phyloP scores from a whole-genome alignment of 352 stramenopile species.

The Peronospora tabacina region DNA sequence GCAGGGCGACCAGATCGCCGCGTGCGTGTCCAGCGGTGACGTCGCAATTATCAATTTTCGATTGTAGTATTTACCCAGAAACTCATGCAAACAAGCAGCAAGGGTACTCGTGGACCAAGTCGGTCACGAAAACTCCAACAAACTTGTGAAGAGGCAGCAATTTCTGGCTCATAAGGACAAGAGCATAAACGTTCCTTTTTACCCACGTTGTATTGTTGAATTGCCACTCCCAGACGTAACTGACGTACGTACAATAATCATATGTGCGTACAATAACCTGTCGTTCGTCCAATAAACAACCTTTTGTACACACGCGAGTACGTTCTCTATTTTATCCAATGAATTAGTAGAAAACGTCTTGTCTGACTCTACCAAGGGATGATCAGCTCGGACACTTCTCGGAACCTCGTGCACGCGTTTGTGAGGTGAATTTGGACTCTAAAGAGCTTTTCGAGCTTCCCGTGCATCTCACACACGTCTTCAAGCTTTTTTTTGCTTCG shows the following conservation, averaged over 20 bases:
- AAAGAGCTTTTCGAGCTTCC: conserved; percentile 21
- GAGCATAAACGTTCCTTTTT: conserved; percentile 27
- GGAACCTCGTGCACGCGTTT: conserved; percentile 24
- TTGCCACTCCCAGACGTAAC: conserved; percentile 3
- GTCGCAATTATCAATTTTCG: conserved; percentile 87
- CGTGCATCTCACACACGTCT: conserved; percentile 11
- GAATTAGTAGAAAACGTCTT: no score
- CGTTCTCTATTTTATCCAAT: no score
- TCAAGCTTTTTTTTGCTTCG: conserved; percentile 9
- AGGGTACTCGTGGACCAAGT: conserved; percentile 10
- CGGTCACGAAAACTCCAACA: conserved; percentile 4
- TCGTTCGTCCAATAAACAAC: no score
- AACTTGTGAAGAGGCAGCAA: conserved; percentile 17
- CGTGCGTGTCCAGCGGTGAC: conserved; percentile 80
- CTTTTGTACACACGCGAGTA: no score
- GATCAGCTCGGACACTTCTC: conserved; percentile 82
- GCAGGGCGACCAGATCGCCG: conserved; percentile 77
- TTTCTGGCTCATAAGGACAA: conserved; percentile 31
- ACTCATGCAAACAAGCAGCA: conserved; percentile 20
- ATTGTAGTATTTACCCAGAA: conserved; percentile 81
- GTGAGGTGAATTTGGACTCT: conserved; percentile 32
- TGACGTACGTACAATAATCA: no score
- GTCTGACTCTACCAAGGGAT: conserved; percentile 17
- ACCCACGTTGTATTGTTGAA: conserved; percentile 9
- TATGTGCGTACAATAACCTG: no score